Evolutionary conservation across 306 rosid genomes (phyloP).

Genomic region (Amphicarpaea edgeworthii): DNA sequence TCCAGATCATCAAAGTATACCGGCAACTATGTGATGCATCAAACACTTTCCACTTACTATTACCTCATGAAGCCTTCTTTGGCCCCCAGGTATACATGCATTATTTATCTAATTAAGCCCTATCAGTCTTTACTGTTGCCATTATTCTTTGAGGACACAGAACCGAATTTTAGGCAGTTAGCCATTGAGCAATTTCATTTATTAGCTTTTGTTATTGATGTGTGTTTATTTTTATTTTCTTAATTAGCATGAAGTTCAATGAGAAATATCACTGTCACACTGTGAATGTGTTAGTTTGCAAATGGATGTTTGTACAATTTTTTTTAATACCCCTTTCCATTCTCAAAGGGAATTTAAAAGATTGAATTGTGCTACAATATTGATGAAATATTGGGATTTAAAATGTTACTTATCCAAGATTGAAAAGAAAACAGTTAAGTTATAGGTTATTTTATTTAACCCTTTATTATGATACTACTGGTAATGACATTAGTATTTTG

Average conservation of each 20-base stretch:
- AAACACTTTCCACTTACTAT: conserved; percentile 85
- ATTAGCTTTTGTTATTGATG: conserved; percentile 2
- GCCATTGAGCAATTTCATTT: background rate
- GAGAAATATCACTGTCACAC: background rate
- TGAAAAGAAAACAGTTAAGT: background rate
- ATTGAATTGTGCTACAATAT: conserved; percentile 2
- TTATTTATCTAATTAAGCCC: conserved; percentile 9
- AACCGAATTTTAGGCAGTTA: conserved; percentile 9
- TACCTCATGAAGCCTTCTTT: conserved; percentile 93
- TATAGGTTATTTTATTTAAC: conserved; percentile 29
- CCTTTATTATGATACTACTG: background rate
- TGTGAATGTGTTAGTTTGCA: conserved; percentile 16
- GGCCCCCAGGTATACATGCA: conserved; percentile 83
- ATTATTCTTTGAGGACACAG: conserved; percentile 22
- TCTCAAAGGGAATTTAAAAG: background rate
- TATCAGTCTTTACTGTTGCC: background rate
- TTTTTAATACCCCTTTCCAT: conserved; percentile 25
- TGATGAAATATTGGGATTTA: conserved; percentile 2
- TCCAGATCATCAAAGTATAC: conserved; percentile 95
- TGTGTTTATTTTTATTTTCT: conserved; percentile 5
- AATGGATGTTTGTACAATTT: background rate
- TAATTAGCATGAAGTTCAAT: conserved; percentile 34
- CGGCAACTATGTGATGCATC: conserved; percentile 98
- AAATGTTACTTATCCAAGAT: conserved; percentile 10
- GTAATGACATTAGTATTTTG: conserved; percentile 10